Conservation (phyloP, 2,329 filamentous ascomycete genomes). For the Aspergillus thermomutatus region DNA sequence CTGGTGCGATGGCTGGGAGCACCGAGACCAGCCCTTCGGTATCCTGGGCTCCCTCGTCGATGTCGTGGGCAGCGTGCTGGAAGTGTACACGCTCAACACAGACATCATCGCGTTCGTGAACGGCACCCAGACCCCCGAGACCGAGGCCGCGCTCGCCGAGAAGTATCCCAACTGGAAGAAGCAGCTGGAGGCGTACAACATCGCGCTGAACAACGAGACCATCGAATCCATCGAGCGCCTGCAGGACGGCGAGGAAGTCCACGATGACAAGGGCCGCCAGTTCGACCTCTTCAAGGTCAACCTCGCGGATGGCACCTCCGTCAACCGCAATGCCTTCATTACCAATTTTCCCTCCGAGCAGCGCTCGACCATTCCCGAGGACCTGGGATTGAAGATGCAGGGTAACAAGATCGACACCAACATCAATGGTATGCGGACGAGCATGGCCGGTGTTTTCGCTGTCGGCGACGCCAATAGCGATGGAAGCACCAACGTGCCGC, state of each 20-base stretch:
- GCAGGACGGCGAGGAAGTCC: constrained; percentile 24
- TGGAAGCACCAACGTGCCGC: constrained; percentile 59
- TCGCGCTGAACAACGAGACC: constrained; percentile 55
- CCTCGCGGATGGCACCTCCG: constrained; percentile 46
- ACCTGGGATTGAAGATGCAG: constrained; percentile 48
- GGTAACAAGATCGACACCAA: constrained; percentile 47
- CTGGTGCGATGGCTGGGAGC: constrained; percentile 63
- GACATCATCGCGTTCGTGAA: constrained; percentile 60
- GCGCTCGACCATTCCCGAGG: constrained; percentile 45
- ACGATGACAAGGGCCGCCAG: constrained; percentile 38
- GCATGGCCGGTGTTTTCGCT: constrained; percentile 54
- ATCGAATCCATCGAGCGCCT: constrained; percentile 51
- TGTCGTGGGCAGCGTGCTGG: constrained; percentile 46
- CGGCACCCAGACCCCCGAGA: constrained; percentile 52
- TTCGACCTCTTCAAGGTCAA: constrained; percentile 55
- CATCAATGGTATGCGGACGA: constrained; percentile 49
- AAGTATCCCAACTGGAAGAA: constrained; percentile 47
- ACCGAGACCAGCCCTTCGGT: constrained; percentile 57
- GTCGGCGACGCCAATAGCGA: constrained; percentile 61
- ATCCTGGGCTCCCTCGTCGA: constrained; percentile 49
- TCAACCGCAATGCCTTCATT: constrained; percentile 53
- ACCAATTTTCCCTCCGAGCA: constrained; percentile 49
- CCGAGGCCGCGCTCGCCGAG: constrained; percentile 38
- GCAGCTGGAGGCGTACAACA: constrained; percentile 50
- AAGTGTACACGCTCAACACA: constrained; percentile 54